Evolutionary conservation across 306 rosid species (phyloP).

Genomic region (Cercis canadensis): DNA sequence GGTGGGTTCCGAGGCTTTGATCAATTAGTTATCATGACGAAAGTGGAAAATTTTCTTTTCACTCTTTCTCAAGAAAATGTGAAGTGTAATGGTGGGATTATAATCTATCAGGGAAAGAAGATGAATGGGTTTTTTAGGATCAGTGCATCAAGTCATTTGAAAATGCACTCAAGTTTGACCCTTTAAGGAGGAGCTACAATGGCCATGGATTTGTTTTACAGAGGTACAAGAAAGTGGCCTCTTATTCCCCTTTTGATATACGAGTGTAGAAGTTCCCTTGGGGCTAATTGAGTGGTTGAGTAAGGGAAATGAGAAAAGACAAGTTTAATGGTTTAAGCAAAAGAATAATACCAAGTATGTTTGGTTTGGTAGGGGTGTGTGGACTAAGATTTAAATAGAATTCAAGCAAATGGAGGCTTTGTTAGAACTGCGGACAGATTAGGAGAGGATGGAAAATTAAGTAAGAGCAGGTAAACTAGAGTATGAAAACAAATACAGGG

Average conservation of each 20-base stretch:
- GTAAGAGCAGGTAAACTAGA: constrained; percentile 65
- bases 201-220: constrained; percentile 34
- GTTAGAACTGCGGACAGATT: constrained; percentile 45
- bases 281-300: constrained; percentile 52
- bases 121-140: constrained; percentile 21
- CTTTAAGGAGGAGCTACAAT: constrained; percentile 28
- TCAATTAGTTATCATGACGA: constrained; percentile 25
- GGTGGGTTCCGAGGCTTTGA: constrained; percentile 33
- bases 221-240: constrained; percentile 17
- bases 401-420: constrained; percentile 40
- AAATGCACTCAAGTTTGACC: constrained; percentile 35
- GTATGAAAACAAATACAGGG: constrained; percentile 35
- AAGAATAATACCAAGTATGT: constrained; percentile 21
- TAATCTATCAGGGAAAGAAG: constrained; percentile 31
- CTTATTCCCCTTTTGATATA: background rate
- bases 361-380: constrained; percentile 51
- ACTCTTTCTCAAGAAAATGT: constrained; percentile 34
- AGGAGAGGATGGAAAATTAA: constrained; percentile 44
- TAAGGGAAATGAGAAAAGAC: constrained; percentile 36
- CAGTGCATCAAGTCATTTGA: constrained; percentile 13
- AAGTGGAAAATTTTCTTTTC: constrained; percentile 22
- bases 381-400: constrained; percentile 38
- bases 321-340: constrained; percentile 24
- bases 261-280: constrained; percentile 23
- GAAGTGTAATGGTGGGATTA: constrained; percentile 16